Percentiles rank a stretch among this genome's conserved stretches.
These are phyloP conservation scores for Singerocomus rubriflavus DNA, from an alignment of 1,284 basidiomycete species.

Conservation along the genomic window DNA sequence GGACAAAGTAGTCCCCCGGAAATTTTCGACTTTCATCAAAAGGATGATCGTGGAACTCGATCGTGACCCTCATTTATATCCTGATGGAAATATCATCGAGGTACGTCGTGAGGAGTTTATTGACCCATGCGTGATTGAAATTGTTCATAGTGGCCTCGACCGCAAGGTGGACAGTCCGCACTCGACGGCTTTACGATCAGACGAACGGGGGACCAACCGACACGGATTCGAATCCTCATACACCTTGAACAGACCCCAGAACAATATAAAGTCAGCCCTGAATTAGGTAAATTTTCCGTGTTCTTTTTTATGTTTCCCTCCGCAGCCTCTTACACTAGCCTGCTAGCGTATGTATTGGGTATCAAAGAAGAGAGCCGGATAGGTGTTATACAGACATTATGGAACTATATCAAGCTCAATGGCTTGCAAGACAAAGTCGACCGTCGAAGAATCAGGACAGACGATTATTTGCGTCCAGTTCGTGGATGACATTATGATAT, in stretches of 20 bases:
- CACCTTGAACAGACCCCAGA: conserved; percentile 87
- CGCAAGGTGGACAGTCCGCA: conserved; percentile 51
- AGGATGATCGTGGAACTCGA: conserved; percentile 86
- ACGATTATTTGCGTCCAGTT: conserved; percentile 69
- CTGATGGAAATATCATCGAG: conserved; percentile 79
- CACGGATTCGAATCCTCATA: conserved; percentile 77
- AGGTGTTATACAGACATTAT: conserved; percentile 81
- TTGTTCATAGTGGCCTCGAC: conserved; percentile 64
- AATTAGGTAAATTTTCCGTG: conserved; percentile 53
- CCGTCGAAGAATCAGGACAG: conserved; percentile 72
- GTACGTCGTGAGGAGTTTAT: conserved; percentile 35
- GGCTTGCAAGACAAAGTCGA: conserved; percentile 91
- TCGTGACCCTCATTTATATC: conserved; percentile 78
- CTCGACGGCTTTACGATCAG: conserved; percentile 89
- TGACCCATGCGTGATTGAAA: not conserved
- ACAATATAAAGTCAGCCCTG: conserved; percentile 78
- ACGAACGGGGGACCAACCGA: conserved; percentile 76
- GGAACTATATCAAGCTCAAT: conserved; percentile 90
- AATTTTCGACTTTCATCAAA: conserved; percentile 87
- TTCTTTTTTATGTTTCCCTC: conserved; percentile 1
- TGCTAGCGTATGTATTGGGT: conserved; percentile 61
- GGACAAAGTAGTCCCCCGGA: conserved; percentile 66
- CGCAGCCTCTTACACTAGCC: conserved; percentile 10
- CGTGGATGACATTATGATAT: conserved; percentile 22
- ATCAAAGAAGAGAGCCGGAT: conserved; percentile 85